Evolutionary conservation across 768 basidiomycete species (phyloP), one percentile per base, ranked within the genome.

Genomic region (Tylopilus subfusipes): DNA sequence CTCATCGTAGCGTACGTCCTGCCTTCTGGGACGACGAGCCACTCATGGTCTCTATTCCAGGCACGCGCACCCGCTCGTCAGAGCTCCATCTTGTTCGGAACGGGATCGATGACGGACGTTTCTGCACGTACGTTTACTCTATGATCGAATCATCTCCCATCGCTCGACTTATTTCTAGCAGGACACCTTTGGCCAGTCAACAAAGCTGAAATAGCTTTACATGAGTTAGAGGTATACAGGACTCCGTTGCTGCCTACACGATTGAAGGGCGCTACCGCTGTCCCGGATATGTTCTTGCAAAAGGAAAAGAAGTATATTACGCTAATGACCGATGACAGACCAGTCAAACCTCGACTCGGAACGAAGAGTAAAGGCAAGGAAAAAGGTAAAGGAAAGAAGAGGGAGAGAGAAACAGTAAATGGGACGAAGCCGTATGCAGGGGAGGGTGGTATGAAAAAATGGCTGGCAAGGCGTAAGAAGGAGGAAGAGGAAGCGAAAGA

Each of bases 361-460:
- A 77, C 72, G 25, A 72, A 72, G 58, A 60, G 50, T 18, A 70
- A 73, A 58, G 63, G 72, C 60, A 71, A 76, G 64, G 63, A 63
- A 6, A 68, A 64, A 43, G 68, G 56, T 1, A 68, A 64, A 46
- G 67, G 55, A 14, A 78, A 76, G 61, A 69, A 63, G 33, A 74
- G 68, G 40, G 63, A 71, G 38, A 69, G 68, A 42, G 68, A 54
- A 22, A 66, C 73, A 18, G 69, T 75, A 14, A 83, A 82, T 57
- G 78, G 78, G 36, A 81, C 81, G 19, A 90, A 90, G 62, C 89
- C 89, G 4, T 91, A 91, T 61, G 84, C 87, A 1, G 89, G 88
- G 8, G 81, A 83, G 57, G 86, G 88, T 49, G 86, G 87, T 1
- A 84, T 89, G 78, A 89, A 86, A 75, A 90, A 85, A 63, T 72